phyloP scores from a whole-genome alignment of 257 asterid genomes.

The Cynanchum wilfordii region DNA sequence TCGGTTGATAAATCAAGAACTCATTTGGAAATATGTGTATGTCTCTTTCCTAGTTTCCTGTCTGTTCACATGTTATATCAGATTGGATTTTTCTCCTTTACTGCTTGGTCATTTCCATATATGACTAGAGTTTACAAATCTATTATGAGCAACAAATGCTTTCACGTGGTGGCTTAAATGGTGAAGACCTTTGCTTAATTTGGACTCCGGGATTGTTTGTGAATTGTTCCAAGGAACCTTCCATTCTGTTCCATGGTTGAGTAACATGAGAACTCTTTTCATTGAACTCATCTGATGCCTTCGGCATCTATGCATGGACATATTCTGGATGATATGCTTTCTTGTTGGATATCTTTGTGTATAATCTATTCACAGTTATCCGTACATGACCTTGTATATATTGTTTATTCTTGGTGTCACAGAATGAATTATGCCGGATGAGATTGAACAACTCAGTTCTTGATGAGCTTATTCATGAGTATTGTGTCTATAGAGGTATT shows the following conservation, averaged over 20 bases:
- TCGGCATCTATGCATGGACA: background rate
- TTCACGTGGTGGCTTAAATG: background rate
- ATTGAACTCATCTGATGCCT: background rate
- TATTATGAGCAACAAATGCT: background rate
- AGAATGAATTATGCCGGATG: slow-evolving; percentile 95
- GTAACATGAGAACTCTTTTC: background rate
- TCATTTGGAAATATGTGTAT: background rate
- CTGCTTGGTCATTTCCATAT: background rate
- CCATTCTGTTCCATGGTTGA: background rate
- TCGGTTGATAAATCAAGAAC: background rate
- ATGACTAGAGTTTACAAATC: background rate
- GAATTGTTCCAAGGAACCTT: background rate
- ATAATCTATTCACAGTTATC: background rate
- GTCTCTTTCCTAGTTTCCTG: background rate
- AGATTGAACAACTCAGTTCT: slow-evolving; percentile 58
- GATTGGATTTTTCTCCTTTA: background rate
- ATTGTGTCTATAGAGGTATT: slow-evolving; percentile 88
- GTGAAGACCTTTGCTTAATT: background rate
- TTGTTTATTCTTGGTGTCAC: slow-evolving; percentile 31
- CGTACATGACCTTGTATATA: background rate
- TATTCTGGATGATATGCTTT: background rate
- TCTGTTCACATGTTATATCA: background rate
- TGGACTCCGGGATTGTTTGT: background rate
- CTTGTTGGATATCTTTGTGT: background rate
- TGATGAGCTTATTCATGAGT: slow-evolving; percentile 92